phyloP scores from a whole-genome alignment of 192 early-diverging fungal genomes.

The Piromyces sp. region DNA sequence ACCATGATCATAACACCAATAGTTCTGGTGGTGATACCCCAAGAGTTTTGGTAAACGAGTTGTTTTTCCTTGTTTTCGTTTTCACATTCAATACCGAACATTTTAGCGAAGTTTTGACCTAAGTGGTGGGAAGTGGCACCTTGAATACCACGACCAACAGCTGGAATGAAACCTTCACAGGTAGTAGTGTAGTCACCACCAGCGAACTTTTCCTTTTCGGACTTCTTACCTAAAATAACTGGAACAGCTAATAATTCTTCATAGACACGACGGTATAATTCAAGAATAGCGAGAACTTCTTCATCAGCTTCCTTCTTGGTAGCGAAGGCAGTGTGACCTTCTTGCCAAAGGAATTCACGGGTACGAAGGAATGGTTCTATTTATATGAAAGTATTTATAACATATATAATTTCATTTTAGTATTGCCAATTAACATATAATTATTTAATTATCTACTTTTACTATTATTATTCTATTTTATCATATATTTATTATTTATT shows the following conservation, averaged over 20 bases:
- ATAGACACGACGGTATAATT: constrained; percentile 90
- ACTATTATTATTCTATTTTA: too few species aligned
- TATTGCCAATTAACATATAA: too few species aligned
- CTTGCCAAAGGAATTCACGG: constrained; percentile 99
- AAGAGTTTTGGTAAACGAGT: constrained; percentile 96
- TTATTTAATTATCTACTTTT: too few species aligned
- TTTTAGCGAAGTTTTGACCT: constrained; percentile 99
- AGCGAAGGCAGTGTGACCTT: constrained; percentile 93
- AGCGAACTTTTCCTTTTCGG: constrained; percentile 98
- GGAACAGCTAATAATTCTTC: constrained; percentile 93
- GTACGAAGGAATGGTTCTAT: constrained; percentile 91
- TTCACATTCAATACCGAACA: constrained; percentile 90
- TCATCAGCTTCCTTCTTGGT: constrained; percentile 69
- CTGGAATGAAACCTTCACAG: constrained; percentile 90
- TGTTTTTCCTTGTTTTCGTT: constrained; percentile 58
- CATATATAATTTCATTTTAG: too few species aligned
- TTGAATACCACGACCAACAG: constrained; percentile 94
- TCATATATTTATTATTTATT: too few species aligned
- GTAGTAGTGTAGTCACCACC: constrained; percentile 95
- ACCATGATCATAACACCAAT: constrained; percentile 97
- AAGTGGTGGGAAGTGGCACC: constrained; percentile 95
- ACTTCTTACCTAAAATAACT: constrained; percentile 90
- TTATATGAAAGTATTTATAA: too few species aligned
- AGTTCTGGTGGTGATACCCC: constrained; percentile 92
- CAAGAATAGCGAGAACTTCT: constrained; percentile 81